Conservation (phyloP, 2,329 filamentous ascomycete species). For the Gremmenia infestans region DNA sequence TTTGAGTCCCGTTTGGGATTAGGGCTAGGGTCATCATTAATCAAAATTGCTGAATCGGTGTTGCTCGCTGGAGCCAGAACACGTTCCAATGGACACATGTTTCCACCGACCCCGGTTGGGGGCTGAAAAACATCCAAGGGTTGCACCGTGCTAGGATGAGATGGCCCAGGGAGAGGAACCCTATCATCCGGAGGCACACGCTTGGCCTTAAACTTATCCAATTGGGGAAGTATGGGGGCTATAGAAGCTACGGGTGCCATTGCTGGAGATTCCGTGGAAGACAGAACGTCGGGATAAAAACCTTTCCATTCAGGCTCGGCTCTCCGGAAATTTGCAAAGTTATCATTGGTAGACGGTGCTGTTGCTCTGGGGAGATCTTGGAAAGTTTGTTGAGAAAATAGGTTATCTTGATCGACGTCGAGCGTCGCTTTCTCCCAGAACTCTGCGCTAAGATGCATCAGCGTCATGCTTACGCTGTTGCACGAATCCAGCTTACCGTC, state of each 20-base stretch:
- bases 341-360: background rate
- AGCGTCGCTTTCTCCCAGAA: constrained; percentile 14
- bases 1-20: constrained; percentile 4
- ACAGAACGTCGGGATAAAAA: constrained; percentile 19
- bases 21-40: constrained; percentile 8
- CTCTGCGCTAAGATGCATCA: constrained; percentile 17
- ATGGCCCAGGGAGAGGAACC: constrained; percentile 8
- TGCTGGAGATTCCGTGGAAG: constrained; percentile 7
- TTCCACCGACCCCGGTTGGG: constrained; percentile 5
- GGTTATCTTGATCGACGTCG: constrained; percentile 11
- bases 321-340: background rate
- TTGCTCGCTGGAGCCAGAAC: constrained; percentile 19
- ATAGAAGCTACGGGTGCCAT: constrained; percentile 14
- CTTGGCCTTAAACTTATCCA: constrained; percentile 8
- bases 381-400: background rate
- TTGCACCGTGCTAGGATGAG: constrained; percentile 20
- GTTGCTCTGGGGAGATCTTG: constrained; percentile 3
- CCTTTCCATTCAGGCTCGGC: constrained; percentile 12
- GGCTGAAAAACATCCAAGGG: constrained; percentile 20
- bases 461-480: constrained; percentile 4
- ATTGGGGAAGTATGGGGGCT: constrained; percentile 12
- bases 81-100: constrained; percentile 16
- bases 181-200: constrained; percentile 8
- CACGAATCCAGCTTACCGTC: constrained; percentile 36
- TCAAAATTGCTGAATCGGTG: constrained; percentile 8